Evolutionary conservation across 73 alveolate genomes (phyloP), one percentile per base, ranked within the genome.

Genomic region (Paramecium sexaurelia): DNA sequence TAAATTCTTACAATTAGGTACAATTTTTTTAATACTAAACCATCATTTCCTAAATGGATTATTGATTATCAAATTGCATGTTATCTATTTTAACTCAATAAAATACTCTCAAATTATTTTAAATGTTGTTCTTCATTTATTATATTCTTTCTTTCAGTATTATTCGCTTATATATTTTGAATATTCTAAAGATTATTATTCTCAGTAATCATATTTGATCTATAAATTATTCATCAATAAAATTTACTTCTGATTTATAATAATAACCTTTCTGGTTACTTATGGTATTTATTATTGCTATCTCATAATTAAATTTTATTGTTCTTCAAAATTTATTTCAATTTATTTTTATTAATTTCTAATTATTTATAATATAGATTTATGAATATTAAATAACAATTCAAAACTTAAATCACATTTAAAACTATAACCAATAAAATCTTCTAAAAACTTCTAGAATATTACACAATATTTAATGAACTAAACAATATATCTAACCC

Each of bases 231-330:
- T 39, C 29, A 9, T 45, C 7, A n/a, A 51, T 51, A 17, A 4
- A 2, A 51, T 13, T 51, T 78, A 78, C 90, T 78, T 78, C 13
- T 78, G 55, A 45, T 78, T 78, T 41, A 78, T 45, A 19, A 78
- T 78, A 24, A 78, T 78, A 26, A 78, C 90, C 71, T 78, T 78
- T 43, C 41, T 78, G 20, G 75, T 78, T 29, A 78, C 71, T 43
- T 78, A 41, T 15, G 68, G 43, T 9, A 24, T 36, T 78, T 41
- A 41, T 78, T 78, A 24, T 11, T n/a, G 43, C 55, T 39, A 78
- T 78, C 55, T 29, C 90, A 78, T 78, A 19, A 78, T 78, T 78
- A 78, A 78, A 78, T 78, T 78, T 78, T 78, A 78, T 41, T 78
- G 68, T 29, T 17, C 90, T 78, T 71, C 86, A 71, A 71, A 51